Base-by-base conservation (phyloP, 2,329 filamentous ascomycete genomes). In the Periconia macrospinosa region DNA sequence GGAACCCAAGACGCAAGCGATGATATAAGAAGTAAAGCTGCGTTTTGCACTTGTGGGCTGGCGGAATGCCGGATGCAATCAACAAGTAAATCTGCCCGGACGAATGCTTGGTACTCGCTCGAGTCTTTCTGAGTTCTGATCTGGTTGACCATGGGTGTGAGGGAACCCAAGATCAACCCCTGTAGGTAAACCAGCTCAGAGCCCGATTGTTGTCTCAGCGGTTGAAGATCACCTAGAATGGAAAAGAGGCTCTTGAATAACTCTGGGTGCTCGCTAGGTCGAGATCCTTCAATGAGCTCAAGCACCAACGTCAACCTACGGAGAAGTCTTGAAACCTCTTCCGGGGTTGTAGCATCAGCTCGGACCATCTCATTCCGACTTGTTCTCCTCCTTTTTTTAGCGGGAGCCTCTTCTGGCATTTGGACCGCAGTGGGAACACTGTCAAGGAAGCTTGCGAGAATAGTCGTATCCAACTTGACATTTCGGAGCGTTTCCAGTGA, bases 1-100 rank as follows among this genome's bases (percentile, higher is more conserved):
- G 95, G 94, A 0, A 91, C 91, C 61, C 92, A 90, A 40, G 88
- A 88, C 19, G 94, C 93, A 41, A 99, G 81, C 52, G 87, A 89
- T 20, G 93, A 92, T 53, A 97, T 90, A 23, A 99, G 80, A 9
- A 97, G 83, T 14, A 99, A 81, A 3, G 94, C 92, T 6, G 89
- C 87, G 68, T 96, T 97, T 70, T 97, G 95, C 7, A 99, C 92
- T 59, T 96, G 91, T 0, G 92, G 92, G 71, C 90, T 97, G 23
- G 90, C 86, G 0, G 92, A 95, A 57, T 91, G 92, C 67, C 95
- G 90, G 43, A 99, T 90, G 76, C 92, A 97, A 68, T 95, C 92
- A 46, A 97, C 92, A 50, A 99, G 86, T 44, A 97, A 77, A 71
- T 99, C 94, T 2, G 91, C 90, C 53, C 95, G 87, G 40, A 96